These are phyloP conservation scores for Cubamyces sp. DNA, from an alignment of 768 basidiomycete species.

Conservation along the genomic window DNA sequence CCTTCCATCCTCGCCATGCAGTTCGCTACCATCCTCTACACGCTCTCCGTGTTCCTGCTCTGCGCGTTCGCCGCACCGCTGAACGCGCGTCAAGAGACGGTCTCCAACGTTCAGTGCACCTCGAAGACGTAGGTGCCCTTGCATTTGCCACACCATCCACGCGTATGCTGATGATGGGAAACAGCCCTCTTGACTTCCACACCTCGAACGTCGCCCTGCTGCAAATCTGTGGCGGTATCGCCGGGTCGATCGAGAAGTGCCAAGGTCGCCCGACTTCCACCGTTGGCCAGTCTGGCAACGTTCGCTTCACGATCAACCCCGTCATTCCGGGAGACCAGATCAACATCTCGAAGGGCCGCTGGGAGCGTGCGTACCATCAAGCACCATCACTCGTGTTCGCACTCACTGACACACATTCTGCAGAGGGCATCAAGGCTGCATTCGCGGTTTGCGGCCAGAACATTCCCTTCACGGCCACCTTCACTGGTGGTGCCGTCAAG, in stretches of 20 bases:
- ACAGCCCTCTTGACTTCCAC: conserved; percentile 33
- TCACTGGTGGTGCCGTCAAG: conserved; percentile 29
- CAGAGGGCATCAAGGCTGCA: conserved; percentile 34
- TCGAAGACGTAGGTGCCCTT: conserved; percentile 18
- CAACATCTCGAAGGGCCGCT: conserved; percentile 36
- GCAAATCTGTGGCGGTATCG: conserved; percentile 36
- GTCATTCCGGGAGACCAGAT: conserved; percentile 29
- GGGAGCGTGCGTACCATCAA: conserved; percentile 29
- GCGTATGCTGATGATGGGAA: background rate
- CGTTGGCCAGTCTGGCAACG: conserved; percentile 30
- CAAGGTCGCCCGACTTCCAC: conserved; percentile 33
- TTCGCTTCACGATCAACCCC: conserved; percentile 32
- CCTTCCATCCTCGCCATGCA: conserved; percentile 23
- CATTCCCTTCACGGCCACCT: conserved; percentile 33
- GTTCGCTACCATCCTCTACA: conserved; percentile 27
- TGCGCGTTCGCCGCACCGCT: conserved; percentile 29
- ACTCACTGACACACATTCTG: background rate
- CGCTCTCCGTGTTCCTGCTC: conserved; percentile 25
- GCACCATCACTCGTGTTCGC: background rate
- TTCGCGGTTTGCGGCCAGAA: conserved; percentile 33
- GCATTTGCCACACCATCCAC: background rate
- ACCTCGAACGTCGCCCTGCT: conserved; percentile 35
- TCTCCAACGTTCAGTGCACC: conserved; percentile 31
- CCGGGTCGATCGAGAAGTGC: conserved; percentile 35
- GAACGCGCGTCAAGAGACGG: conserved; percentile 25